Base-by-base conservation (phyloP, 768 basidiomycete genomes). In the Suillus clintonianus region DNA sequence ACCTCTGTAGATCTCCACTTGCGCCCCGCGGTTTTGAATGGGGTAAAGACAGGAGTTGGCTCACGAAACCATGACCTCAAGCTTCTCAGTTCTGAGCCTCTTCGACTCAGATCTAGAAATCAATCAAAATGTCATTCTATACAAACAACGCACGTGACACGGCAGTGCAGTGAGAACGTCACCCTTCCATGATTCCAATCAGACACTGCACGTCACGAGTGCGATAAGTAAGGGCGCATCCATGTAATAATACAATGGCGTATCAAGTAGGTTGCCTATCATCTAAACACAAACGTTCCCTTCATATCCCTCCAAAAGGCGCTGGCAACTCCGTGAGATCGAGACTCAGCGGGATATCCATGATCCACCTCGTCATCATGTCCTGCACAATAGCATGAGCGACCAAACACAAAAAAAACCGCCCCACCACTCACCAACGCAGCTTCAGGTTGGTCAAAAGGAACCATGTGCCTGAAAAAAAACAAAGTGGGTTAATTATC, bases 361-460 rank as follows among this genome's bases (percentile, higher is more conserved):
- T 65, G 48, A 88, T 80, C 88, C 88, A 89, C 62, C 82, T 80
- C 14, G 81, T 82, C 72, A 89, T 79, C 71, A 89, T 71, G 67
- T 89, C 86, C 87, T 89, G 64, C 42, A 34, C n/a, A n/a, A n/a
- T 56, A 45, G 48, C 17, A 62, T 58, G 42, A 63, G 60, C 24
- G 51, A 47, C 24, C 50, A 4, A 3, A 24, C 13, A 56, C 39
- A 24, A 39, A 36, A 39, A 36, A 64, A 45, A 37, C 10, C 47
- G 39, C 11, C 27, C 6, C 4, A 19, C 6, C 39, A 72, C 88
- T 56, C 69, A 90, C 94, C 72, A 94, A 78, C 51, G 94, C 87
- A 45, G 89, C 95, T 70, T 92, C 91, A 1, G 95, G 91, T 71
- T 96, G 94, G 76, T 98, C 94, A 71, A 83, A 89, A 5, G 95